phyloP scores from a whole-genome alignment of 75 land plant genomes.

The Sequoiadendron giganteum region DNA sequence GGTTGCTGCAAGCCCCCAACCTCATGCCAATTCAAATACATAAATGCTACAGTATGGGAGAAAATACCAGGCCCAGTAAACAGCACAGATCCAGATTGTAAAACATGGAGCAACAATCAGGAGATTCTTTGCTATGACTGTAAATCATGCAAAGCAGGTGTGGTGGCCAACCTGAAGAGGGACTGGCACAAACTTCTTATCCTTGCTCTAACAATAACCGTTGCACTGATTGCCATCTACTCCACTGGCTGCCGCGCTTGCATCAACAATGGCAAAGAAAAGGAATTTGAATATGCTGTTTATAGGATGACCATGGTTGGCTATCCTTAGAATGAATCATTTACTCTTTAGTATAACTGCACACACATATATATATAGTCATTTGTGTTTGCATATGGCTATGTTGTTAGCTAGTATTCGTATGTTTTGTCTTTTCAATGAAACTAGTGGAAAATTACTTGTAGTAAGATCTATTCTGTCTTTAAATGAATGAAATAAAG shows the following conservation, averaged over 20 bases:
- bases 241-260: conserved; percentile 31
- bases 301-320: neutral
- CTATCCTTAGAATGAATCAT: neutral
- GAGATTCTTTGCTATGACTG: conserved; percentile 21
- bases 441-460: too few relatives aligned
- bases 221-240: conserved; percentile 26
- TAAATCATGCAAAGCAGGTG: conserved; percentile 34
- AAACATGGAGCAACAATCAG: conserved; percentile 31
- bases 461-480: too few relatives aligned
- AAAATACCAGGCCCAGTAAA: neutral
- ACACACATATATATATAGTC: too few relatives aligned
- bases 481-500: too few relatives aligned
- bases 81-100: conserved; percentile 28
- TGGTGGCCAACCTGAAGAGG: conserved; percentile 12
- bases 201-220: conserved; percentile 1
- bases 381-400: too few relatives aligned
- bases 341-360: too few relatives aligned
- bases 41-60: conserved; percentile 23
- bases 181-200: conserved; percentile 25
- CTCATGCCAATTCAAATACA: conserved; percentile 46
- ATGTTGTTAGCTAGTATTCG: too few relatives aligned
- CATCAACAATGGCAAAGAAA: conserved; percentile 11
- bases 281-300: neutral
- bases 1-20: conserved; percentile 95
- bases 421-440: too few relatives aligned